Evolutionary conservation across 345 rosid species (phyloP).

Genomic region (Eucalyptus cloeziana): DNA sequence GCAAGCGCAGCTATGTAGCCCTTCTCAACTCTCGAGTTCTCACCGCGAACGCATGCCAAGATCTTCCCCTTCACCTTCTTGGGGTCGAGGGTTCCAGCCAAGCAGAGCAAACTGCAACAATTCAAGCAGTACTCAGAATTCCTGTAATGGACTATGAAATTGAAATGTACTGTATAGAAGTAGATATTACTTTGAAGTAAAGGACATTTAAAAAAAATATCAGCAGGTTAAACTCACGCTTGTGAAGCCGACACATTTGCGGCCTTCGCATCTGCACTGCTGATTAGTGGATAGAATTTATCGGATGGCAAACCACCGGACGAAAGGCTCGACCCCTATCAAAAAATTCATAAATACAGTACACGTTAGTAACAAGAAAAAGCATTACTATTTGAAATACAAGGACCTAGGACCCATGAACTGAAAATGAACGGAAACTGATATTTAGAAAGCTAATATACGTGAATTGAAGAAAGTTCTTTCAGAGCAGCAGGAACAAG

Average conservation of each 20-base stretch:
- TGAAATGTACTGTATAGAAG: not conserved
- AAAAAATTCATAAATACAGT: conserved; percentile 9
- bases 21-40: not conserved
- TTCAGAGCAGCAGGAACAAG: not conserved
- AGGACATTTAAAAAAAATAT: not conserved
- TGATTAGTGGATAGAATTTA: conserved; percentile 22
- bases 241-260: not conserved
- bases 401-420: not conserved
- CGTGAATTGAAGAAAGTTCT: not conserved
- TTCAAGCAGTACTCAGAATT: not conserved
- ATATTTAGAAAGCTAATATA: not conserved
- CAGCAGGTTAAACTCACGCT: not conserved
- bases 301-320: conserved; percentile 1
- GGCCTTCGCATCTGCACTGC: conserved; percentile 10
- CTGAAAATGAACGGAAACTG: not conserved
- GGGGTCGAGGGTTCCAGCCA: not conserved
- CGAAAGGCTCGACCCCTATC: conserved; percentile 29
- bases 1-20: not conserved
- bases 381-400: not conserved
- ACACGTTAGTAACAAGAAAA: not conserved
- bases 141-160: not conserved
- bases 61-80: conserved; percentile 18
- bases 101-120: conserved; percentile 10
- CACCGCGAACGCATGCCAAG: conserved; percentile 12
- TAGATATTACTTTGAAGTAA: not conserved